Base-by-base conservation (phyloP, 371 early-diverging fungal species). In the Mucor piriformis region DNA sequence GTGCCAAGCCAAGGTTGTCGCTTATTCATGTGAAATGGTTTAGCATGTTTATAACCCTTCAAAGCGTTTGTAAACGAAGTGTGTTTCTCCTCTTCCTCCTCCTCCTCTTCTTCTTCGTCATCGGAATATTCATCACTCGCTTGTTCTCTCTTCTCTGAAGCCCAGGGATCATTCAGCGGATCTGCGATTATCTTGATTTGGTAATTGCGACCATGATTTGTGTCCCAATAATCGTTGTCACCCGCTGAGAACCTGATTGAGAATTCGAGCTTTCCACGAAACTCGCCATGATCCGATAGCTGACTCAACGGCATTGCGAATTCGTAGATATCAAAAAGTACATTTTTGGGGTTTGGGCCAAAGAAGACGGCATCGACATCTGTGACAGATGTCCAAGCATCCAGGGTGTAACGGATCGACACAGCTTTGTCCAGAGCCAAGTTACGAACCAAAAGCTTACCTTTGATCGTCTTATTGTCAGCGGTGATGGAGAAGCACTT, bases 401-500 rank as follows among this genome's bases (percentile, higher is more conserved):
- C 86, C 6, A 64, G 71, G 2, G 90, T 86, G 46, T 83, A 82
- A 7, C 89, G 77, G 24, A 91, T 77, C 6, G 69, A 50, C 12
- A 92, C 88, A 2, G 63, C 52, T 61, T 92, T 92, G 47, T 87
- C 82, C 63, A 86, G 88, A 0, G 85, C 89, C 29, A 92, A 50
- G 69, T 92, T 92, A 57, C 85, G 84, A 1, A 92, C 89, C 66
- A 83, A 73, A 44, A 88, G 54, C 43, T 76, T 74, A 46, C 87
- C 86, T 29, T 71, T 54, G 33, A 86, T 67, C 11, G 62, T 49
- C 8, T 73, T 70, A 57, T 78, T 76, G 54, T 72, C 76, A 0
- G 57, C 47, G 6, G 70, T 40, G 10, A 64, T 40, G 6, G 37
- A 47, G 40, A 66, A 61, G 3, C 16, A 27, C 0, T 64, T 61